Evolutionary conservation across 345 rosid species (phyloP).

Genomic region (Cardamine occulta): DNA sequence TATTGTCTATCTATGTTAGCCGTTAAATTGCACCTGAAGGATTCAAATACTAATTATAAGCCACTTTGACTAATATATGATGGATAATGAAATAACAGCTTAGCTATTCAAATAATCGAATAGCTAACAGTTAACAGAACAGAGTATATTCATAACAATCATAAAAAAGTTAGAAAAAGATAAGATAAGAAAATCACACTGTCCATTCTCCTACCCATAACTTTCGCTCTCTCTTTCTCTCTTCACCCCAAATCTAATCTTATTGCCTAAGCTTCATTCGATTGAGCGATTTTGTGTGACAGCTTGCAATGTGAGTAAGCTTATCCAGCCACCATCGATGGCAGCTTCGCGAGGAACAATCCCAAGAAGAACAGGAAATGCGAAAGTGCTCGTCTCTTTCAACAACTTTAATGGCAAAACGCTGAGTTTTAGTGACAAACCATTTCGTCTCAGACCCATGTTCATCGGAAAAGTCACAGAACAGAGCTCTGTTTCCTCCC

Average conservation of each 20-base stretch:
- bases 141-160: not conserved
- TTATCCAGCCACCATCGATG: conserved; percentile 46
- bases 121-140: too few species aligned
- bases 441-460: conserved; percentile 39
- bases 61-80: too few species aligned
- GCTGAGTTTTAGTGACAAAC: conserved; percentile 28
- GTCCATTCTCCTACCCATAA: conserved; percentile 32
- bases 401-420: conserved; percentile 28
- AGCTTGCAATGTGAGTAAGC: conserved; percentile 45
- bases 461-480: conserved; percentile 46
- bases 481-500: conserved; percentile 46
- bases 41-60: not conserved
- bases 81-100: not conserved
- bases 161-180: too few species aligned
- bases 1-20: not conserved
- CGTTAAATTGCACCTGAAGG: not conserved
- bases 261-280: not conserved
- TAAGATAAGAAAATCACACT: too few species aligned
- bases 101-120: too few species aligned
- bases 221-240: not conserved
- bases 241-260: not conserved
- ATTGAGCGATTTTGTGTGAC: not conserved
- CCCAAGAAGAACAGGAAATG: conserved; percentile 16
- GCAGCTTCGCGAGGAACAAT: conserved; percentile 36
- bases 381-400: conserved; percentile 24